These are phyloP conservation scores for Garcia nutans DNA, from an alignment of 345 rosid genomes.

Conservation along the genomic window DNA sequence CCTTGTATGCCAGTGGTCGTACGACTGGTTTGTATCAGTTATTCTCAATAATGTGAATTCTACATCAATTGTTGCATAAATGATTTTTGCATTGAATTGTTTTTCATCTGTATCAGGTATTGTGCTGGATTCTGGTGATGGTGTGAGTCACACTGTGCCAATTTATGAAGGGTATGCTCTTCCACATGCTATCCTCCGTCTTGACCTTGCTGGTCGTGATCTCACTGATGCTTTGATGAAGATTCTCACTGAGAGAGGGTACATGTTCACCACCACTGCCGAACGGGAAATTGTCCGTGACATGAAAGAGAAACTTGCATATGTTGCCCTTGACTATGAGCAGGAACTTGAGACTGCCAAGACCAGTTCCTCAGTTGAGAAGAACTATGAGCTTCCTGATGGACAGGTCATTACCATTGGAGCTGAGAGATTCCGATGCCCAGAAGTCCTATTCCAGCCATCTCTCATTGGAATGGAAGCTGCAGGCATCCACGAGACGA, in stretches of 20 bases:
- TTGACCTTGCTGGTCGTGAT: conserved; percentile 13
- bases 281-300: conserved; percentile 41
- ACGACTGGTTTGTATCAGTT: conserved; percentile 46
- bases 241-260: conserved; percentile 26
- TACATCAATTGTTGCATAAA: too few species aligned
- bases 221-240: conserved; percentile 16
- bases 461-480: conserved; percentile 16
- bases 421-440: conserved; percentile 15
- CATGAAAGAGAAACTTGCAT: conserved; percentile 35
- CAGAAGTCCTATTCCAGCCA: conserved; percentile 13
- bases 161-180: conserved; percentile 14
- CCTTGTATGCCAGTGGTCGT: conserved; percentile 65
- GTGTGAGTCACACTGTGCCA: conserved; percentile 13
- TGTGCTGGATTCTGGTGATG: conserved; percentile 29
- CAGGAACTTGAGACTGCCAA: conserved; percentile 13
- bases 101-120: conserved; percentile 39
- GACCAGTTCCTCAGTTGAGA: conserved; percentile 10
- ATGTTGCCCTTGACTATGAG: conserved; percentile 29
- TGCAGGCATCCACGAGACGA: conserved; percentile 9
- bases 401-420: conserved; percentile 14
- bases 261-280: conserved; percentile 35
- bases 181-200: conserved; percentile 13
- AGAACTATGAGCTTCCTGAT: conserved; percentile 15
- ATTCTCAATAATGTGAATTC: background rate
- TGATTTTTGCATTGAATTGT: background rate